Base-by-base conservation (phyloP, 164 flowering plant species). In the Umbilicus rupestris region DNA sequence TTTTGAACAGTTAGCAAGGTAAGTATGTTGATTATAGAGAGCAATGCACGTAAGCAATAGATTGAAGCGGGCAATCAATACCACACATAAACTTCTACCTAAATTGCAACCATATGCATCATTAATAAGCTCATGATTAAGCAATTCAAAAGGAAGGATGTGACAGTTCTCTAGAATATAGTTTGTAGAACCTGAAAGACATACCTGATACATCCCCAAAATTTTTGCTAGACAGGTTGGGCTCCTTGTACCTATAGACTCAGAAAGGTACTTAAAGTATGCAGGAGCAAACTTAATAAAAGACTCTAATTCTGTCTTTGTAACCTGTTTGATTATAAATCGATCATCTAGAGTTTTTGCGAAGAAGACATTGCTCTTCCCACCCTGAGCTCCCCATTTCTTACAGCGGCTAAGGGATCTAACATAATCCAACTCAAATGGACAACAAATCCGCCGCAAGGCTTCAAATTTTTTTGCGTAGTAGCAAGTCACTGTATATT, bases 351-450 rank as follows among this genome's bases (percentile, higher is more conserved):
- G 75, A 17, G 96, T 85, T 78, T 94, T 94, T 17, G 97, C 99
- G 67, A 94, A 94, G 70, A 94, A 94, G 39, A 87, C 97, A 74
- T 91, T 89, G 77, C 97, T 94, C 83, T 94, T 94, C 31, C 99
- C 99, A 78, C 99, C 98, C 69, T 94, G 93, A 7, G 99, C 96
- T n/a, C 97, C 90, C 99, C 99, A 94, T 71, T 89, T 91, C 81
- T 87, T 91, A 74, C 99, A 94, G 16, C 96, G 91, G 72, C 97
- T 86, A 30, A 94, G 86, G 62, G 99, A 94, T 71, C 96, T 81
- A 57, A 91, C 62, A 63, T 73, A 94, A 78, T 94, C 97, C 65
- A 85, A 71, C 81, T 91, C 96, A 3, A 91, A 81, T 35, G 95
- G 92, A 72, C 95, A 89, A 74, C 97, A 89, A 39, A 82, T 80